Conservation (phyloP, 768 basidiomycete species). For the Naganishia kalamii region DNA sequence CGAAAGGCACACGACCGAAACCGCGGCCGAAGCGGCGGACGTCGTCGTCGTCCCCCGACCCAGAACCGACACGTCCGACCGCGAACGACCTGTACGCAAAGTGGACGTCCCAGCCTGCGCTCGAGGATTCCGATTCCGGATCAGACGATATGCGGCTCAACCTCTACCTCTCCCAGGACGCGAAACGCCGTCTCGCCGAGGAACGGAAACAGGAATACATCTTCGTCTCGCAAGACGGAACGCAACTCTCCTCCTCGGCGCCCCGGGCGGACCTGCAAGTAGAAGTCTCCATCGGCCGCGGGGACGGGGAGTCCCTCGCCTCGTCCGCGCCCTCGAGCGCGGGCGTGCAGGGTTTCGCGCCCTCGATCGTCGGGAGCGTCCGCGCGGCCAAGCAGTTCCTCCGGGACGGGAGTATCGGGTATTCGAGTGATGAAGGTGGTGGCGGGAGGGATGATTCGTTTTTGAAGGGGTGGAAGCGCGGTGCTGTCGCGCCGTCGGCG, state of each 20-base stretch:
- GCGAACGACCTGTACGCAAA: background rate
- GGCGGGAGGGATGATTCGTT: conserved; percentile 12
- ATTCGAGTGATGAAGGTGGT: background rate
- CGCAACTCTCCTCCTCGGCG: background rate
- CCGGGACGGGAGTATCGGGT: background rate
- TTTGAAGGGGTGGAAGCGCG: background rate
- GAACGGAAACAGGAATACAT: background rate
- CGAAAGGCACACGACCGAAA: background rate
- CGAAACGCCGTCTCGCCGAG: too few relatives aligned
- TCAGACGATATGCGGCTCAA: too few relatives aligned
- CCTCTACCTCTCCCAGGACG: too few relatives aligned
- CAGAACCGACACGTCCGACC: too few relatives aligned
- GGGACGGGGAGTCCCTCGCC: background rate
- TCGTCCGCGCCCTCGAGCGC: background rate
- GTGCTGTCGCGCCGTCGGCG: background rate
- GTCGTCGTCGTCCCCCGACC: too few relatives aligned
- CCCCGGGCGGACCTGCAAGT: background rate
- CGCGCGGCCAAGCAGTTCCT: too few relatives aligned
- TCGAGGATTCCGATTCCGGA: background rate
- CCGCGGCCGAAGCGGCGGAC: background rate
- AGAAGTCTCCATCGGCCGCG: background rate
- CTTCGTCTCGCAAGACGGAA: background rate
- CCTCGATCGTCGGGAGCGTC: too few relatives aligned
- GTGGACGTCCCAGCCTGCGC: too few relatives aligned
- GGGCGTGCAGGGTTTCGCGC: background rate